These are phyloP conservation scores for Coemansia sp. DNA, from an alignment of 192 early-diverging fungal genomes.

Conservation along the genomic window DNA sequence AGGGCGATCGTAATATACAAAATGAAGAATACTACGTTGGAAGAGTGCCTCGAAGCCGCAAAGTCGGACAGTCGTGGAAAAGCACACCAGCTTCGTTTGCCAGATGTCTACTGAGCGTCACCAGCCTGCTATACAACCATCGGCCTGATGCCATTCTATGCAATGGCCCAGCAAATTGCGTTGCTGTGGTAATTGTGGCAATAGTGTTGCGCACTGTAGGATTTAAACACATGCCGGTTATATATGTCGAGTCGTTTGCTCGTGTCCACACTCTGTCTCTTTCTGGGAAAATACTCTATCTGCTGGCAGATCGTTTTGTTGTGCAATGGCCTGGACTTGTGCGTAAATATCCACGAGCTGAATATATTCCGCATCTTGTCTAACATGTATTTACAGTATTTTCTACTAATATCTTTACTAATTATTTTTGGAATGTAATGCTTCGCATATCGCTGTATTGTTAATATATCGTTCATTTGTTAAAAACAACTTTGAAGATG, in stretches of 20 bases:
- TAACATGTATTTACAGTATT: conserved; percentile 23
- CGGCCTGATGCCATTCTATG: conserved; percentile 70
- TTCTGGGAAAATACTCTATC: conserved; percentile 78
- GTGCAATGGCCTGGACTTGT: conserved; percentile 83
- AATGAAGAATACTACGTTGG: conserved; percentile 43
- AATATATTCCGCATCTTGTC: conserved; percentile 66
- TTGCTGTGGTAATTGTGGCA: conserved; percentile 66
- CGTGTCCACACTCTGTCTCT: conserved; percentile 83
- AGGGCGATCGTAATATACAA: conserved; percentile 7
- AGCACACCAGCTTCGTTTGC: conserved; percentile 59
- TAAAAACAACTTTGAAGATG: not conserved
- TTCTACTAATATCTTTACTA: not conserved
- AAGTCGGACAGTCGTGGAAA: conserved; percentile 69
- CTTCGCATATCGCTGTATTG: not conserved
- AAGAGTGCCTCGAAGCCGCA: conserved; percentile 68
- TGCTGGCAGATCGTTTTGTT: conserved; percentile 77
- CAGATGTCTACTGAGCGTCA: conserved; percentile 18
- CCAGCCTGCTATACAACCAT: conserved; percentile 39
- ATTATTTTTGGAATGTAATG: not conserved
- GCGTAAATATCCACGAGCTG: conserved; percentile 58
- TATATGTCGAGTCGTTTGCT: conserved; percentile 93
- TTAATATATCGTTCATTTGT: conserved; percentile 6
- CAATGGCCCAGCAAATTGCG: conserved; percentile 90
- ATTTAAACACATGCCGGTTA: conserved; percentile 58
- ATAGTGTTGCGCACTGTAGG: conserved; percentile 61